These are phyloP conservation scores for Didymella pomorum DNA, from an alignment of 2,329 filamentous ascomycete species.

Conservation along the genomic window DNA sequence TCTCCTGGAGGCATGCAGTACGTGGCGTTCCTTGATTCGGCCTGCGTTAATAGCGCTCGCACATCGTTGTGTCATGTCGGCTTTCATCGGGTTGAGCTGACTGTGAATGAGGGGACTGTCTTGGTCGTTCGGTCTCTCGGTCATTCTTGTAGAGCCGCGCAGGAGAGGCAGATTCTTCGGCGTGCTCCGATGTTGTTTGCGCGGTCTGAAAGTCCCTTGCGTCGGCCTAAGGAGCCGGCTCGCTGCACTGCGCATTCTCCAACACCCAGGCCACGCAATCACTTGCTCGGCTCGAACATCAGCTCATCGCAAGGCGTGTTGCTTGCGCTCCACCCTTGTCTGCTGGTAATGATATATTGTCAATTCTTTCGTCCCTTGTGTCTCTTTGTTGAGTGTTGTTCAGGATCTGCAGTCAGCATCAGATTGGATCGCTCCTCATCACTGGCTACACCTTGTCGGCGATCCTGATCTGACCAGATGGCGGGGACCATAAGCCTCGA, in stretches of 20 bases:
- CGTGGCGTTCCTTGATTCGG: background rate
- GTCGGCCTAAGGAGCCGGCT: slow-evolving; percentile 2
- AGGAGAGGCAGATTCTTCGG: slow-evolving; percentile 1
- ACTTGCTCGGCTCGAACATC: background rate
- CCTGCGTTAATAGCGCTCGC: background rate
- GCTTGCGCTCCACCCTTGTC: background rate
- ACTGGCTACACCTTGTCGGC: slow-evolving; percentile 11
- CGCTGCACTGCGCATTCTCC: background rate
- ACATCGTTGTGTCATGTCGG: background rate
- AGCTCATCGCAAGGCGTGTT: background rate
- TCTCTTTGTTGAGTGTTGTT: background rate
- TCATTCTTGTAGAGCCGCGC: background rate
- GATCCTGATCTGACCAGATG: slow-evolving; percentile 14
- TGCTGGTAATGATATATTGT: background rate
- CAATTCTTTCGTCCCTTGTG: background rate
- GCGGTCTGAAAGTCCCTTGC: slow-evolving; percentile 3
- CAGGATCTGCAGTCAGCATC: slow-evolving; percentile 16
- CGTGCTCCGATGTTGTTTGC: background rate
- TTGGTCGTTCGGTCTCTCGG: background rate
- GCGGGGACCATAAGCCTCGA: slow-evolving; percentile 10
- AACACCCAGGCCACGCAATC: background rate
- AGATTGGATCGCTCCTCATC: background rate
- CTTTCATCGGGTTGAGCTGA: slow-evolving; percentile 1
- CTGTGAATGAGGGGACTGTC: background rate
- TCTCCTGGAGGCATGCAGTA: background rate